Percentiles rank a stretch among this genome's conserved stretches.
phyloP scores from a whole-genome alignment of 2,329 filamentous ascomycete species.

The Ceratocystiopsis sp. region DNA sequence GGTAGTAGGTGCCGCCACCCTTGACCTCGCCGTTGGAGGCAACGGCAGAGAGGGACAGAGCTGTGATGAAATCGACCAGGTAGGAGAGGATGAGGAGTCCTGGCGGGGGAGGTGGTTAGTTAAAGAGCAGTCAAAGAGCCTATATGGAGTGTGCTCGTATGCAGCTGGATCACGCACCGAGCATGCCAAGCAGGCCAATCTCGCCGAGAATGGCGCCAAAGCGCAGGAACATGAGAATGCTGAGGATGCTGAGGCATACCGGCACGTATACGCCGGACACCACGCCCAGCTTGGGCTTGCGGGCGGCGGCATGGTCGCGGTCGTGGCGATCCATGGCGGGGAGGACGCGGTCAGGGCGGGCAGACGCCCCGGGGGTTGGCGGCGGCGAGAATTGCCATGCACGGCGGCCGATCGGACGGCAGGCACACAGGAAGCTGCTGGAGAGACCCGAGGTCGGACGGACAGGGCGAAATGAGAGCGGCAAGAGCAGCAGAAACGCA shows the following conservation, averaged over 20 bases:
- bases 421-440: no score
- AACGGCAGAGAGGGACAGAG: constrained; percentile 73
- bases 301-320: constrained; percentile 10
- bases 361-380: no score
- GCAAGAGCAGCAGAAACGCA: no score
- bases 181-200: constrained; percentile 60
- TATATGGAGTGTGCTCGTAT: no score
- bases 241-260: constrained; percentile 75
- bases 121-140: background rate
- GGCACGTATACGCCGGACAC: constrained; percentile 74
- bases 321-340: background rate
- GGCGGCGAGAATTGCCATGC: no score
- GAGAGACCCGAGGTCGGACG: no score
- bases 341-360: background rate
- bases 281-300: constrained; percentile 50
- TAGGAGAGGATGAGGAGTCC: constrained; percentile 63
- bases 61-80: constrained; percentile 65
- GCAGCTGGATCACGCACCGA: constrained; percentile 35
- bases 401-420: no score
- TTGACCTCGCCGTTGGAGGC: constrained; percentile 81
- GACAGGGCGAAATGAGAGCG: no score
- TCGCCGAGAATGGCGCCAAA: constrained; percentile 77
- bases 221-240: constrained; percentile 81
- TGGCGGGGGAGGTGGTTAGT: constrained; percentile 15
- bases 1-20: constrained; percentile 74